Percentiles rank a stretch among this genome's conserved stretches.
phyloP scores from a whole-genome alignment of 306 rosid species.

The Rubus parviflorus region DNA sequence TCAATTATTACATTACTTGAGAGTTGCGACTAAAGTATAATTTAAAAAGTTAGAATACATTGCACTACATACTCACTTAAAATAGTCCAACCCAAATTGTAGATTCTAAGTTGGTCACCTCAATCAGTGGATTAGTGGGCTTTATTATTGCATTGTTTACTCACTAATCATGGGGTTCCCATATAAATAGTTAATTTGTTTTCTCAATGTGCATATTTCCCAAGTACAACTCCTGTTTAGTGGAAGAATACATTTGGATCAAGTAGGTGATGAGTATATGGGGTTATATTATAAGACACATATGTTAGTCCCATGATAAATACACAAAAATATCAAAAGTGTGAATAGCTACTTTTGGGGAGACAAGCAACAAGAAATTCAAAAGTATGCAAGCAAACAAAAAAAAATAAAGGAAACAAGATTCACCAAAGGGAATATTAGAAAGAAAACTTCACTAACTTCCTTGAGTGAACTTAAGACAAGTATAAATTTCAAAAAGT shows the following conservation, averaged over 20 bases:
- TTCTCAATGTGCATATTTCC: neutral
- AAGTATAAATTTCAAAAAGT: too few relatives aligned
- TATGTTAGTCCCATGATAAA: neutral
- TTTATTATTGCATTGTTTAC: neutral
- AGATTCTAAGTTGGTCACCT: neutral
- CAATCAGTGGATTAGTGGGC: neutral
- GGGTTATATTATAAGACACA: constrained; percentile 3
- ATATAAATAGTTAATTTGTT: neutral
- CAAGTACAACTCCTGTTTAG: constrained; percentile 6
- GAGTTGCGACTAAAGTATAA: too few relatives aligned
- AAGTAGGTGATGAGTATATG: constrained; percentile 15
- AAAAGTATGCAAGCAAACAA: neutral
- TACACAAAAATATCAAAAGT: constrained; percentile 13
- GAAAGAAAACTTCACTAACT: neutral
- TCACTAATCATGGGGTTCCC: neutral
- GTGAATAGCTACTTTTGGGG: constrained; percentile 24
- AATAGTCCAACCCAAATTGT: neutral
- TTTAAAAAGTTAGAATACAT: too few relatives aligned
- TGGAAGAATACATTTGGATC: constrained; percentile 16
- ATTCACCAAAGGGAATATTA: neutral
- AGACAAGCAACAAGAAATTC: constrained; percentile 25
- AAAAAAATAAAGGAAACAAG: neutral
- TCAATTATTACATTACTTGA: too few relatives aligned
- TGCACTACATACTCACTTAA: neutral
- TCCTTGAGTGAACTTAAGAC: too few relatives aligned